Evolutionary conservation across 2,329 filamentous ascomycete genomes (phyloP), one percentile per base, ranked within the genome.

Genomic region (Aspergillus sp.): DNA sequence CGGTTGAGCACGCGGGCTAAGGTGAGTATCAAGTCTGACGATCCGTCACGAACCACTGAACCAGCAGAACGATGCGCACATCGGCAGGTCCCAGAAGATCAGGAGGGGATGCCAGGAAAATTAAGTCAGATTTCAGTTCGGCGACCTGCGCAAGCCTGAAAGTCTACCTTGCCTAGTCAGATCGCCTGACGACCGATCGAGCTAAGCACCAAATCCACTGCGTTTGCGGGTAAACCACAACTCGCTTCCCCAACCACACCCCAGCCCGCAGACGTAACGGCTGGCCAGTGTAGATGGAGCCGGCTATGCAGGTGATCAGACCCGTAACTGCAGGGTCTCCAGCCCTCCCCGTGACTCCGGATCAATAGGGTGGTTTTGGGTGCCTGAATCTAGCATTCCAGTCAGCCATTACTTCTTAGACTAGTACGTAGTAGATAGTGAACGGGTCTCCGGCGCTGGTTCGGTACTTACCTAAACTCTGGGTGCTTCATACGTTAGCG

Each of bases 271-370:
- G 56, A 46, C 59, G 58, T 57, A 68, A 68, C 63, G 64, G 64
- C 54, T 65, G 59, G 56, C 56, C 60, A 43, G 63, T 57, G 65
- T 63, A 61, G 62, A 66, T 66, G 65, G 67, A 68, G 63, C 64
- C 70, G 70, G 68, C 57, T 72, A 71, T 73, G 71, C 70, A 73
- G 64, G 72, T 68, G 64, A 73, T 69, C 56, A 63, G 65, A 64
- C 66, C 64, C 63, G 65, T 66, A 58, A 62, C 59, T 60, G 60
- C 56, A 61, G 45, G 33, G 59, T 64, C 59, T 61, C 58, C 60
- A 58, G 55, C 55, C 57, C 55, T 58, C 50, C 62, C 61, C 60
- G 54, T 57, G 63, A 65, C 68, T 66, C 66, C 63, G 57, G 63
- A 57, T 52, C 59, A 61, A 59, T 60, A 56, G 27, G 65, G 64